These are phyloP conservation scores for Ascochyta rabiei DNA, from an alignment of 2,329 filamentous ascomycete genomes.

Conservation along the genomic window DNA sequence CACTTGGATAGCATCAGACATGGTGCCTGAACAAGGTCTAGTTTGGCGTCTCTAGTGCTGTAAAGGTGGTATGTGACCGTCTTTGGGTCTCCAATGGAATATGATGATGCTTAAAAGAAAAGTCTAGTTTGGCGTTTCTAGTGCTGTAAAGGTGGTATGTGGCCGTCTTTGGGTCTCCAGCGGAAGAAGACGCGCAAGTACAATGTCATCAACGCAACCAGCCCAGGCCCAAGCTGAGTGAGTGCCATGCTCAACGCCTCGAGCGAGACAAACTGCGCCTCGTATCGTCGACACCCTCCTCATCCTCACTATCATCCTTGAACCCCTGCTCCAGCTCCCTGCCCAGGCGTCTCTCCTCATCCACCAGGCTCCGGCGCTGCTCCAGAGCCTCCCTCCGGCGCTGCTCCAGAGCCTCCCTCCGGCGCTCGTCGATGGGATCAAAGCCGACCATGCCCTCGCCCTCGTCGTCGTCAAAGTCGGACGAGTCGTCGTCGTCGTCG, in stretches of 20 bases:
- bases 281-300: slow-evolving; percentile 43
- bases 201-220: no score
- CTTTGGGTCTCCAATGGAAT: no score
- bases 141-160: no score
- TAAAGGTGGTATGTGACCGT: no score
- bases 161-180: no score
- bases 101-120: no score
- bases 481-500: slow-evolving; percentile 36
- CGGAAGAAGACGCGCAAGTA: no score
- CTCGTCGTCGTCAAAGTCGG: slow-evolving; percentile 52
- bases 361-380: slow-evolving; percentile 49
- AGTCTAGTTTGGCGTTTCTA: no score
- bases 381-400: slow-evolving; percentile 48
- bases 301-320: slow-evolving; percentile 73
- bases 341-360: slow-evolving; percentile 69
- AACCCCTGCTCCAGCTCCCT: slow-evolving; percentile 80
- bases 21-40: no score
- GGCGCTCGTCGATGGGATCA: slow-evolving; percentile 43
- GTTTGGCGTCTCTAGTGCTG: no score
- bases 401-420: slow-evolving; percentile 49
- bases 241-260: not conserved
- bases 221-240: no score
- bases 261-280: slow-evolving; percentile 14
- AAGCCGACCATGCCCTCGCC: slow-evolving; percentile 57
- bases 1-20: no score